Evolutionary conservation across 495 filamentous ascomycete species (phyloP), one percentile per base, ranked within the genome.

Genomic region (Collariella sp.): DNA sequence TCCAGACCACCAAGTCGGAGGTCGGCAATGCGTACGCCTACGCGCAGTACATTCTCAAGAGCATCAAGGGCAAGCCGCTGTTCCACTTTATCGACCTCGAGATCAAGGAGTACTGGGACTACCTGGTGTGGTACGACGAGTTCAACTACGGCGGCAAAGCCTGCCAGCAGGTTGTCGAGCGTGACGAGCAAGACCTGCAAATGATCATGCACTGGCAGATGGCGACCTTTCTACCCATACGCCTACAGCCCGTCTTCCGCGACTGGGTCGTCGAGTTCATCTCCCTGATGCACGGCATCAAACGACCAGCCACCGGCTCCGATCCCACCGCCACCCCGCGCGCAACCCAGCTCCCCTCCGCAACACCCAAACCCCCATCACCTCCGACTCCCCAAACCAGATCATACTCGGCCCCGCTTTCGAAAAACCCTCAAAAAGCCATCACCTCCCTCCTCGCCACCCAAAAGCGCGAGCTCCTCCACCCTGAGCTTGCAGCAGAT

Each of bases 31-130:
- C 94, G 0, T 97, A 86, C 57, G 90, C 94, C 13, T 99, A 96
- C 70, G 87, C 87, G 55, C 87, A 97, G 66, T 99, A 97, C 70
- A 95, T 97, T 44, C 73, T 97, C 55, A 96, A 96, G 73, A 91
- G 90, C 16, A 94, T 99, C 68, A 87, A 93, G 62, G 83, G 83
- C 20, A 97, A 96, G 62, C 90, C 93, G 0, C 79, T 95, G 0
- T 99, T 99, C 75, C 86, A 95, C 66, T 99, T 99, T 69, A 83
- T 99, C 45, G 94, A 99, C 60, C 78, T 99, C 10, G 88, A 96
- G 59, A 95, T 99, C 66, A 95, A 91, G 61, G 93, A 99, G 67
- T 99, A 97, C 67, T 99, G 93, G 93, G 93, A 99, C 65, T 97
- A 96, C 67, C 83, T 99, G 0, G 83, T 95, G n/a, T 99, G 93